Conservation (phyloP, 805 yeast species). For the Myxozyma mucilagina region DNA sequence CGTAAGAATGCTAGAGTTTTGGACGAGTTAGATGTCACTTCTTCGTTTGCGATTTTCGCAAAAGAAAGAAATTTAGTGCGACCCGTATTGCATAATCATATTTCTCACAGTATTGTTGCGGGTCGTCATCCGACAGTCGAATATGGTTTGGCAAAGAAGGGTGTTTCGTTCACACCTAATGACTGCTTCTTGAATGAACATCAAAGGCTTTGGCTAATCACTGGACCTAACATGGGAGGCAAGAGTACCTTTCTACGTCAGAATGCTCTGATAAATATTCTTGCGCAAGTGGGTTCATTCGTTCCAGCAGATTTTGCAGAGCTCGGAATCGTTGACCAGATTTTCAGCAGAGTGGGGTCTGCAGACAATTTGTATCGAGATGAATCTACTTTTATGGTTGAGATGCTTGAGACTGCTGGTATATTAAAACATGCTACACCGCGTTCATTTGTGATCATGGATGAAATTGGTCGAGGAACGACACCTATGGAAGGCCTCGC, state of each 20-base stretch:
- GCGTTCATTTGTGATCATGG: conserved; percentile 72
- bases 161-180: conserved; percentile 53
- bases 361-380: conserved; percentile 74
- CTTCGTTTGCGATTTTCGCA: conserved; percentile 72
- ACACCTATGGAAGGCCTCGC: conserved; percentile 82
- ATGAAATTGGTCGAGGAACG: conserved; percentile 90
- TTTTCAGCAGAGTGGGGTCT: conserved; percentile 72
- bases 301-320: conserved; percentile 66
- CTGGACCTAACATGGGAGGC: conserved; percentile 63
- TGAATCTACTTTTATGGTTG: conserved; percentile 89
- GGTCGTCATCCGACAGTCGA: conserved; percentile 92
- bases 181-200: conserved; percentile 40
- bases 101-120: conserved; percentile 43
- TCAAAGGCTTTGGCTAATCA: conserved; percentile 31
- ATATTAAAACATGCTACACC: conserved; percentile 66
- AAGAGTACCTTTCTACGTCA: conserved; percentile 75
- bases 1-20: conserved; percentile 52
- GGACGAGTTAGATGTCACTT: conserved; percentile 70
- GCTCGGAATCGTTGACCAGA: conserved; percentile 72
- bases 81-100: conserved; percentile 58
- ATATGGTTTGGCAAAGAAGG: conserved; percentile 55
- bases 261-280: conserved; percentile 64
- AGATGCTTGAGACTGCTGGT: conserved; percentile 79
- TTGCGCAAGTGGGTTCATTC: conserved; percentile 74
- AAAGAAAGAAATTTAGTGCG: conserved; percentile 63